Base-by-base conservation (phyloP, 352 stramenopile species). In the Phytophthora megakarya region DNA sequence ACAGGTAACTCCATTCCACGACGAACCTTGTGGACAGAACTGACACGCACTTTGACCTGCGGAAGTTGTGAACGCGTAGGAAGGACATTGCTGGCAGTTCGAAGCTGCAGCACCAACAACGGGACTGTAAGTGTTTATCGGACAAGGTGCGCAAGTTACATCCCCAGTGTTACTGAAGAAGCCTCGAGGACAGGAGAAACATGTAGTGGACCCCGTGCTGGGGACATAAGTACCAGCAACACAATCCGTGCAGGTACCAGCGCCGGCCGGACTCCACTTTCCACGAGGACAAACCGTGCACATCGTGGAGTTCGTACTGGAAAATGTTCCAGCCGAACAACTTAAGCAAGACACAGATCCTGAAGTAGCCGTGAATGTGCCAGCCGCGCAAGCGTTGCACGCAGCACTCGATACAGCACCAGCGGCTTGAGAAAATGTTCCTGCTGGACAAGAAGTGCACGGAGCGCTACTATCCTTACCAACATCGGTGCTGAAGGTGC, bases 101-200 rank as follows among this genome's bases (percentile, higher is more conserved):
- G 72, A 53, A 16, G 42, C 47, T 16, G 64, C 50, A 6, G 66
- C 54, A 1, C 65, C 52, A 16, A 84, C 50, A 0, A 49, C 47
- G 12, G 49, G 45, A 30, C 67, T 83, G 47, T 70, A 86, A 0
- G 78, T 89, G 40, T 87, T 87, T 4, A 72, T 23, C 21, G 81
- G 77, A 28, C 84, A 93, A 10, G 75, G 46, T 0, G 56, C 54
- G 22, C 84, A 93, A 5, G 19, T 26, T 0, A 61, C 49, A 12
- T 63, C 65, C 1, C 72, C 67, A 3, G 19, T n/a, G 47, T 79
- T 73, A 46, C 81, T 91, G 69, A 76, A 89, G 57, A 85, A 88
- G 5, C 84, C 84, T 48, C 64, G 56, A 0, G 81, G 80, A 37
- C 84, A 93, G 18, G 72, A 57, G 22, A 78, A 82, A 28, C 84